phyloP scores from a whole-genome alignment of 2,329 filamentous ascomycete species.

The Diplodia mutila region DNA sequence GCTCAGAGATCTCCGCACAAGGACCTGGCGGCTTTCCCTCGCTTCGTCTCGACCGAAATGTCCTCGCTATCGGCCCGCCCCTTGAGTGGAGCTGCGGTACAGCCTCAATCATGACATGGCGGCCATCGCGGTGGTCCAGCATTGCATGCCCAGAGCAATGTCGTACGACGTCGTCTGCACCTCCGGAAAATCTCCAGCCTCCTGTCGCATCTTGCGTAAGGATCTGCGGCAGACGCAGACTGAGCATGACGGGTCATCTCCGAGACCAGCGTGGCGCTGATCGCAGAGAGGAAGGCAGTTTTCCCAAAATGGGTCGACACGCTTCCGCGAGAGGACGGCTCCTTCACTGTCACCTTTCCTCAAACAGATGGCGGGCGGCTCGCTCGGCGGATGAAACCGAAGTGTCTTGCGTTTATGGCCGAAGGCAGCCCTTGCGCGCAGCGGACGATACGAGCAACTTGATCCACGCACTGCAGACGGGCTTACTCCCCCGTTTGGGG shows the following conservation, averaged over 20 bases:
- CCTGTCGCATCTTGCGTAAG: conserved; percentile 27
- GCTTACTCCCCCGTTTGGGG: conserved; percentile 18
- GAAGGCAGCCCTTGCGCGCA: conserved; percentile 19
- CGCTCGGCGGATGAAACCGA: conserved; percentile 24
- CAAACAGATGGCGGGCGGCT: conserved; percentile 18
- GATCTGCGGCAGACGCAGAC: conserved; percentile 22
- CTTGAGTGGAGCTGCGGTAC: conserved; percentile 18
- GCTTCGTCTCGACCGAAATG: conserved; percentile 10
- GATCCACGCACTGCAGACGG: conserved; percentile 14
- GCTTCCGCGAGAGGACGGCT: conserved; percentile 14
- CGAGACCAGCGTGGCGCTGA: conserved; percentile 25
- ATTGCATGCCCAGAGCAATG: conserved; percentile 23
- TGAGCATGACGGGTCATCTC: conserved; percentile 24
- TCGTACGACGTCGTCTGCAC: conserved; percentile 26
- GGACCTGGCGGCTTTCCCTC: conserved; percentile 7
- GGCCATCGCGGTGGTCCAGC: conserved; percentile 24
- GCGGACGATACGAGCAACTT: conserved; percentile 20
- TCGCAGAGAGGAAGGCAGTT: conserved; percentile 17
- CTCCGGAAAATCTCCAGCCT: conserved; percentile 27
- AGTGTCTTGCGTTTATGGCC: conserved; percentile 21
- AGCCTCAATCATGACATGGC: conserved; percentile 17
- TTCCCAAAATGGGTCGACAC: conserved; percentile 10
- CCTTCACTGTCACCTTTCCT: conserved; percentile 14
- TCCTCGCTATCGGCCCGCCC: conserved; percentile 20
- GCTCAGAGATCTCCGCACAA: conserved; percentile 9